Evolutionary conservation across 2,329 filamentous ascomycete genomes (phyloP).

Genomic region (Colletotrichum sublineola): DNA sequence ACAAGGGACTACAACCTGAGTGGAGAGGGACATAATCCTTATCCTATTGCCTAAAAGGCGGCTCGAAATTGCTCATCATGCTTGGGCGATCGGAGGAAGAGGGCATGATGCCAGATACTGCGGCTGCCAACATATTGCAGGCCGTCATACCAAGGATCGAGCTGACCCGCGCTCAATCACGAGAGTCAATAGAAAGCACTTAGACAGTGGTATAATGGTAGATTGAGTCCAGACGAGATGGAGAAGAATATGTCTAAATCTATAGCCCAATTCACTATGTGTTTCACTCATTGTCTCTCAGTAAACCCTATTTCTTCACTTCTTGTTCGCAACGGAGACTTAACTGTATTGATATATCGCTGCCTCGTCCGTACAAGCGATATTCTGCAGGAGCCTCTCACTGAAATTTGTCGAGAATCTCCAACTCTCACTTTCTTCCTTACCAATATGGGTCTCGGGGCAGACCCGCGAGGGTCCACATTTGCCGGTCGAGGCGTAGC

Average conservation of each 20-base stretch:
- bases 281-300: neutral
- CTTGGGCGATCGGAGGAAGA: neutral
- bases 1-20: too few relatives aligned
- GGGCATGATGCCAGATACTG: neutral
- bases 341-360: neutral
- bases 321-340: neutral
- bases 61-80: neutral
- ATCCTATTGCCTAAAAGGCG: neutral
- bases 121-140: neutral
- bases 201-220: too few relatives aligned
- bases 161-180: neutral
- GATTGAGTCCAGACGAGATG: neutral
- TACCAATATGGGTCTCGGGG: neutral
- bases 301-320: neutral
- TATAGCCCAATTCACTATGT: neutral
- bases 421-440: too few relatives aligned
- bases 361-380: too few relatives aligned
- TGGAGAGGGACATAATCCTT: neutral
- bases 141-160: constrained; percentile 19
- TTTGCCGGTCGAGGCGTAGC: neutral
- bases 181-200: neutral
- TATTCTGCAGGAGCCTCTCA: neutral
- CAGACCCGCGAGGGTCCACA: neutral
- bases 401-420: neutral
- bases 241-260: neutral